phyloP scores from a whole-genome alignment of 192 early-diverging fungal species.

The Backusella tarrabulga region DNA sequence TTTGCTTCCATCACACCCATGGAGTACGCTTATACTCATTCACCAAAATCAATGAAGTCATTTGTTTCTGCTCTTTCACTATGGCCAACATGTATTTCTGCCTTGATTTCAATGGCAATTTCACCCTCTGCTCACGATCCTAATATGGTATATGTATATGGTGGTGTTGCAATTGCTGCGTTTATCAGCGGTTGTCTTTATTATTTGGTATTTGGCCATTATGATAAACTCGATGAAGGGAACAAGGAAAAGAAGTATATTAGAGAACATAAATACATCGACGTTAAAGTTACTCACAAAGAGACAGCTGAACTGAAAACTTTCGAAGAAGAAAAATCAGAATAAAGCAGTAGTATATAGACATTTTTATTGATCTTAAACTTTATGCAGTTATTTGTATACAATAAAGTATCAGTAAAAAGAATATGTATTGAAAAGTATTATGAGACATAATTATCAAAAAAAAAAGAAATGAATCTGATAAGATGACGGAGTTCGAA shows the following conservation, averaged over 20 bases:
- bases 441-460: too few species aligned
- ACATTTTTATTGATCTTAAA: neutral
- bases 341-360: neutral
- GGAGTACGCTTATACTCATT: constrained; percentile 63
- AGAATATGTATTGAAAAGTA: too few species aligned
- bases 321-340: neutral
- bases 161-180: constrained; percentile 43
- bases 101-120: constrained; percentile 58
- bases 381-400: neutral
- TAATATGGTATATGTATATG: constrained; percentile 53
- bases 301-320: neutral
- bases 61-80: constrained; percentile 61
- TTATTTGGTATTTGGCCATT: constrained; percentile 53
- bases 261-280: neutral
- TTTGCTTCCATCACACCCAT: constrained; percentile 64
- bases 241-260: neutral
- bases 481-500: neutral
- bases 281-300: neutral
- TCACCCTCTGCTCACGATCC: constrained; percentile 52
- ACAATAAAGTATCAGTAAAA: neutral
- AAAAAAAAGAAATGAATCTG: neutral
- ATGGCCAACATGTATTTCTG: constrained; percentile 56
- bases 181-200: constrained; percentile 45
- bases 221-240: constrained; percentile 46
- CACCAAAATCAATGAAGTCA: constrained; percentile 61